Conservation (phyloP, 2,329 filamentous ascomycete genomes). For the Falciphora oryzae region DNA sequence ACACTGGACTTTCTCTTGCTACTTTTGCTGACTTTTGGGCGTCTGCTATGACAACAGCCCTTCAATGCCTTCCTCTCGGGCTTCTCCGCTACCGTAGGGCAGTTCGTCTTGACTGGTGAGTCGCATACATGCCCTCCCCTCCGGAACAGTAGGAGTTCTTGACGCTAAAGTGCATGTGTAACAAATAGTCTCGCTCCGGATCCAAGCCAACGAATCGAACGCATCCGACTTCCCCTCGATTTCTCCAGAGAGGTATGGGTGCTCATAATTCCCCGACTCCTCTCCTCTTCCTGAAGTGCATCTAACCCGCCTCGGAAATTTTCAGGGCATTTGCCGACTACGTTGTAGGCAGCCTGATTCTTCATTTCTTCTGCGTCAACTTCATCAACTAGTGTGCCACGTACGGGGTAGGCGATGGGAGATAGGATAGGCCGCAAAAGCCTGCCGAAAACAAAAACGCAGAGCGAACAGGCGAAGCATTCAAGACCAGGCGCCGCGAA, state of each 20-base stretch:
- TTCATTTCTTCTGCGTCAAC: constrained; percentile 99
- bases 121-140: constrained; percentile 14
- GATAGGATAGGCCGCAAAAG: background rate
- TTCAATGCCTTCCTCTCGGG: constrained; percentile 98
- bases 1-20: too few relatives aligned
- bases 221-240: constrained; percentile 69
- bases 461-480: background rate
- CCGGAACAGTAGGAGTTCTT: background rate
- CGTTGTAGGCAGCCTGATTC: constrained; percentile 85
- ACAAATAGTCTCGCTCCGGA: constrained; percentile 64
- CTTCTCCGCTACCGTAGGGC: constrained; percentile 89
- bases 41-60: constrained; percentile 51
- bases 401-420: background rate
- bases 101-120: constrained; percentile 90
- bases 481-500: background rate
- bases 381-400: constrained; percentile 75
- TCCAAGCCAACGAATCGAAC: constrained; percentile 85
- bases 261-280: background rate
- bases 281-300: constrained; percentile 14
- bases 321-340: constrained; percentile 90
- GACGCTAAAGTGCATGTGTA: background rate
- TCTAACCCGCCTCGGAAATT: constrained; percentile 7
- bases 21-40: background rate
- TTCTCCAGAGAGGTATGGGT: constrained; percentile 68
- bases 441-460: background rate